Percentiles rank a stretch among this genome's conserved stretches.
phyloP scores from a whole-genome alignment of 1,284 basidiomycete genomes.

The Boletus holoroseus region DNA sequence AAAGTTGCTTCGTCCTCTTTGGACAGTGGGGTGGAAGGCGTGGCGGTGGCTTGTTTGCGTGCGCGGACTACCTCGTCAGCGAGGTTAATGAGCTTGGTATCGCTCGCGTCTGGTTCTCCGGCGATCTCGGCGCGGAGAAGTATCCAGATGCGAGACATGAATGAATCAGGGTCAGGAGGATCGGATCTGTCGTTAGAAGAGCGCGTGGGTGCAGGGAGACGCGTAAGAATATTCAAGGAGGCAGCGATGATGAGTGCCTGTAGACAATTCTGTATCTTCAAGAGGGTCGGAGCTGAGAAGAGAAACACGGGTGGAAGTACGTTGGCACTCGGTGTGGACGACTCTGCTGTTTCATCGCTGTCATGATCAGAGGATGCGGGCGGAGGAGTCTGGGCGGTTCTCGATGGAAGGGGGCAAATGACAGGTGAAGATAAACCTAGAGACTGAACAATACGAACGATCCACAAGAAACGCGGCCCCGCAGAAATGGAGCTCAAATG shows the following conservation, averaged over 20 bases:
- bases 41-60: constrained; percentile 22
- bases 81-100: constrained; percentile 57
- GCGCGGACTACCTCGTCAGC: constrained; percentile 65
- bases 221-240: constrained; percentile 51
- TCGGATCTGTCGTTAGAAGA: not conserved
- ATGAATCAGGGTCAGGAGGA: constrained; percentile 24
- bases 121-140: constrained; percentile 57
- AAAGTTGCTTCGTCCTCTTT: constrained; percentile 45
- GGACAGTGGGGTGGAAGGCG: constrained; percentile 20
- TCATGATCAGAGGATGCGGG: not conserved
- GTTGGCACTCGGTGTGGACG: constrained; percentile 30
- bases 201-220: constrained; percentile 32
- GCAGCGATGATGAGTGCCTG: constrained; percentile 67
- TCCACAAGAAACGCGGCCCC: constrained; percentile 36
- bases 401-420: constrained; percentile 39
- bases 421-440: constrained; percentile 44
- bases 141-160: constrained; percentile 58
- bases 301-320: constrained; percentile 57
- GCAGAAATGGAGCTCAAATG: constrained; percentile 17
- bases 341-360: constrained; percentile 8
- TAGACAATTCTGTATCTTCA: constrained; percentile 60
- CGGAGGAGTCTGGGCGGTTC: constrained; percentile 13
- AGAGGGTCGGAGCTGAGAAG: constrained; percentile 47
- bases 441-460: constrained; percentile 43
- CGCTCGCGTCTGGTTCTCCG: constrained; percentile 35